phyloP scores from a whole-genome alignment of 768 basidiomycete species.

The Rhodocollybia butyracea region DNA sequence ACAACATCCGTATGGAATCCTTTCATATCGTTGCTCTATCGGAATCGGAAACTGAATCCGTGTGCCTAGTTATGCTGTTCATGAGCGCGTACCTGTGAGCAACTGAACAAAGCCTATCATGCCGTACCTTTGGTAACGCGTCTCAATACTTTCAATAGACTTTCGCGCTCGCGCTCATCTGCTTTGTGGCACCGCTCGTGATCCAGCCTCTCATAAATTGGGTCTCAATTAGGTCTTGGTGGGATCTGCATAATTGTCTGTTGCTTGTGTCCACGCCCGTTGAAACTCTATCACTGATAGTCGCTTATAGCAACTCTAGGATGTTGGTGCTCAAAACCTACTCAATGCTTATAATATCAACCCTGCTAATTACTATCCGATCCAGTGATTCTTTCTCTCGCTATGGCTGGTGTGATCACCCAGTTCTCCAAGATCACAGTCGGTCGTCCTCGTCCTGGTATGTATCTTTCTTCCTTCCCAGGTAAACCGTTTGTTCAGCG shows the following conservation, averaged over 20 bases:
- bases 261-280: conserved; percentile 13
- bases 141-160: conserved; percentile 39
- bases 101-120: too few relatives aligned
- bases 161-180: conserved; percentile 48
- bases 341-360: background rate
- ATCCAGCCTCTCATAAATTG: conserved; percentile 69
- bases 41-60: background rate
- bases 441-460: conserved; percentile 86
- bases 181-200: conserved; percentile 61
- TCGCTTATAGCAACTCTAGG: conserved; percentile 35
- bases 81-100: conserved; percentile 74
- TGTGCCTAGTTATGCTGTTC: conserved; percentile 53
- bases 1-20: conserved; percentile 41
- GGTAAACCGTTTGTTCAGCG: background rate
- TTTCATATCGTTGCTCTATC: background rate
- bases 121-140: too few relatives aligned
- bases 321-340: conserved; percentile 22
- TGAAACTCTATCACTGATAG: background rate
- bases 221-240: conserved; percentile 74
- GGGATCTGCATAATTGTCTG: conserved; percentile 82
- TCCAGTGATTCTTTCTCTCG: conserved; percentile 70
- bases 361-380: too few relatives aligned
- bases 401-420: conserved; percentile 77
- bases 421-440: conserved; percentile 85
- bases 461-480: background rate